Conservation (phyloP, 2,329 filamentous ascomycete genomes). For the Claviceps spartinae region DNA sequence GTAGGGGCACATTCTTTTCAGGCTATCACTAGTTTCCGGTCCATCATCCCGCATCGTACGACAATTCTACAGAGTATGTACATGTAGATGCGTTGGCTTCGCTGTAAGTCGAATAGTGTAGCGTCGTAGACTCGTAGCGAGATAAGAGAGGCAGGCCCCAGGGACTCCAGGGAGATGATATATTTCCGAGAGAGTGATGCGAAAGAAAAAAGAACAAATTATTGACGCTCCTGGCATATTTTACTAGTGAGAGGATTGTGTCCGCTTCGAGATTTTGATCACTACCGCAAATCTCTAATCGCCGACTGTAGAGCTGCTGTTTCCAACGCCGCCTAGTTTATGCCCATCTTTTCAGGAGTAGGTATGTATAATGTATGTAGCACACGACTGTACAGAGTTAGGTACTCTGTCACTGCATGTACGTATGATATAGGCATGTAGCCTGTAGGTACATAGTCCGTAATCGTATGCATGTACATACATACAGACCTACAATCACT, state of each 20-base stretch:
- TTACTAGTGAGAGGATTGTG: not conserved
- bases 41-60: slow-evolving; percentile 1
- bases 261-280: not conserved
- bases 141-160: not conserved
- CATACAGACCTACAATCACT: too few species aligned
- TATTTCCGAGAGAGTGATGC: not conserved
- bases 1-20: not conserved
- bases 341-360: too few species aligned
- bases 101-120: not conserved
- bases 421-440: too few species aligned
- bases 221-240: not conserved
- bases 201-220: not conserved
- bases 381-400: not conserved
- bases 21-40: not conserved
- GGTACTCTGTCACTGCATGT: too few species aligned
- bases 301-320: not conserved
- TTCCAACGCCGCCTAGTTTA: not conserved
- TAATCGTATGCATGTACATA: too few species aligned
- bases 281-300: not conserved
- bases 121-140: not conserved
- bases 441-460: too few species aligned
- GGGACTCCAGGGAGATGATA: not conserved
- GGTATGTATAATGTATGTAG: not conserved
- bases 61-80: not conserved
- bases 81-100: too few species aligned